phyloP scores from a whole-genome alignment of 768 basidiomycete species.

The Crucibulum laeve region DNA sequence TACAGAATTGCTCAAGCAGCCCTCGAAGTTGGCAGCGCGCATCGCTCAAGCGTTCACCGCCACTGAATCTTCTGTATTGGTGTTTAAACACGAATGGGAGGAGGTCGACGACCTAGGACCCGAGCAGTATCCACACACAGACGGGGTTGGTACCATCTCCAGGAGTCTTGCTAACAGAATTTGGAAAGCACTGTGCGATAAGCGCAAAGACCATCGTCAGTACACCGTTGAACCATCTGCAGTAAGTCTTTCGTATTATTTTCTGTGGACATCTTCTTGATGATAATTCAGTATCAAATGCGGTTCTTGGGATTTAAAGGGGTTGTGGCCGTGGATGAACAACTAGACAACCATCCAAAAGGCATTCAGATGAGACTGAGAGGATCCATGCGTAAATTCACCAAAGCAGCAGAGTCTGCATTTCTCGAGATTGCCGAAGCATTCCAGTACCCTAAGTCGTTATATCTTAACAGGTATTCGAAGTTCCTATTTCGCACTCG shows the following conservation, averaged over 20 bases:
- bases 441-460: slow-evolving; percentile 53
- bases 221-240: slow-evolving; percentile 50
- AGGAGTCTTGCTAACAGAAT: slow-evolving; percentile 51
- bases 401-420: slow-evolving; percentile 39
- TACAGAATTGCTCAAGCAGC: slow-evolving; percentile 39
- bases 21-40: slow-evolving; percentile 81
- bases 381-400: slow-evolving; percentile 74
- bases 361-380: slow-evolving; percentile 69
- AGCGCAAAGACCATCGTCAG: slow-evolving; percentile 26
- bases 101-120: slow-evolving; percentile 53
- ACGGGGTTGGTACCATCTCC: slow-evolving; percentile 81
- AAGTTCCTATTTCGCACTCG: not conserved
- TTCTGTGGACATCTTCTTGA: slow-evolving; percentile 4
- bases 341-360: slow-evolving; percentile 34
- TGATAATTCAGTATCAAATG: slow-evolving; percentile 59
- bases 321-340: slow-evolving; percentile 63
- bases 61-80: slow-evolving; percentile 67
- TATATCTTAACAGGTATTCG: slow-evolving; percentile 68
- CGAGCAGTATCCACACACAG: slow-evolving; percentile 50
- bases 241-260: slow-evolving; percentile 32
- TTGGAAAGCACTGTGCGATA: slow-evolving; percentile 49
- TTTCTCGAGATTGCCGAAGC: slow-evolving; percentile 72
- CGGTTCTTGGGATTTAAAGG: slow-evolving; percentile 85
- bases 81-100: slow-evolving; percentile 56
- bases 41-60: slow-evolving; percentile 82